Base-by-base conservation (phyloP, 2,329 filamentous ascomycete genomes). In the Ceratocystis papillata region DNA sequence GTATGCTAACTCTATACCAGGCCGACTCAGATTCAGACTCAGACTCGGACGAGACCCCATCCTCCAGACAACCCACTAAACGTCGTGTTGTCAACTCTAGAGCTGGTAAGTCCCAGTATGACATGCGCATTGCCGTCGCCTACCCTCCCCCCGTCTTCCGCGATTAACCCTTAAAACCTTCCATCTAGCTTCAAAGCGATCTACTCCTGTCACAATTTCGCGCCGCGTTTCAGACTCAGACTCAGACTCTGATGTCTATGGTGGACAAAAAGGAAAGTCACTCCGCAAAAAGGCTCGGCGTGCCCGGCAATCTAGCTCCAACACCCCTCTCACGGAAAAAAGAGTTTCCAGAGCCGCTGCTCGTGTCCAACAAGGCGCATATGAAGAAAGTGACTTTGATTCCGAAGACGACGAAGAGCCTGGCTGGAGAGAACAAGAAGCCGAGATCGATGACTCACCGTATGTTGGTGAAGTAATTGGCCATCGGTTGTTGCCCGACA, bases 401-500 rank as follows among this genome's bases (percentile, higher is more conserved):
- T 86, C 85, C 20, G 83, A 84, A 5, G 84, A 87, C 55, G 76
- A 76, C 48, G 69, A 75, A 44, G 73, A 69, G 1, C 85, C 88
- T 3, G 85, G 83, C 69, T 86, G 94, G 73, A 57, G 67, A 41
- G 92, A 87, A 48, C 81, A 80, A 33, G 83, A 81, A 62, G 83
- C 86, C 66, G 83, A 84, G 46, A 87, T 93, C 69, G 89, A 96
- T 72, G 87, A 86, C 71, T 84, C 86, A 2, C 90, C 91, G 20
- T 91, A 90, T 71, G 91, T 99, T 70, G 94, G 99, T 74, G 86
- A 89, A 69, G 88, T 99, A 64, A 83, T 99, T 65, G 89, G 95
- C 70, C 92, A 97, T 75, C 86, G 88, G 62, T 78, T 89, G 46
- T 89, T 86, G 74, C 87, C 90, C 44, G 89, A 82, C 17, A 76